Evolutionary conservation across 139 green algal species (phyloP).

Genomic region (Chlamydomonas sp.): DNA sequence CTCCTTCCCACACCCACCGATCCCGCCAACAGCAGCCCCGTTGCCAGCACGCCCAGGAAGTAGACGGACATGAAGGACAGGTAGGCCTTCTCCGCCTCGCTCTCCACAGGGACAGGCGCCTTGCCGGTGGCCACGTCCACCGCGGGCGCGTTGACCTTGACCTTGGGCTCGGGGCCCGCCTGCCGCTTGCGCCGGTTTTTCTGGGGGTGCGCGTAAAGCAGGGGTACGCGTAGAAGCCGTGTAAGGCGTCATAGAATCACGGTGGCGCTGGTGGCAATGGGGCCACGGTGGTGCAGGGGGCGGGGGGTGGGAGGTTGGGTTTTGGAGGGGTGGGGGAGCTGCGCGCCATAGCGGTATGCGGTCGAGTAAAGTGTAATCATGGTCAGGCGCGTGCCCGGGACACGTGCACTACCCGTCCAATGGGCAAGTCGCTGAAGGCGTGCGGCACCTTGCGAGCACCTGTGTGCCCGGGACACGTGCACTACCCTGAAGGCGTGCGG

Average conservation of each 20-base stretch:
- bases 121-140: slow-evolving; percentile 58
- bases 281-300: too few species aligned
- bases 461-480: too few species aligned
- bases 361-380: too few species aligned
- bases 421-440: too few species aligned
- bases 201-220: not conserved
- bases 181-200: slow-evolving; percentile 16
- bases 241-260: not conserved
- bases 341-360: too few species aligned
- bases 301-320: not conserved
- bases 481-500: too few species aligned
- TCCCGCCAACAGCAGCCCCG: slow-evolving; percentile 52
- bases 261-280: too few species aligned
- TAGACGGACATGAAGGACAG: slow-evolving; percentile 43
- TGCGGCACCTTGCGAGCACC: too few species aligned
- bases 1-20: slow-evolving; percentile 29
- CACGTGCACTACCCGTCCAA: too few species aligned
- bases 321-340: not conserved
- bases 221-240: not conserved
- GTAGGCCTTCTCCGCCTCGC: slow-evolving; percentile 34
- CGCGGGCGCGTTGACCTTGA: slow-evolving; percentile 53
- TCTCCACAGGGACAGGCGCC: slow-evolving; percentile 22
- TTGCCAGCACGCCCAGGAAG: slow-evolving; percentile 44
- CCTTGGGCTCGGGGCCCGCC: slow-evolving; percentile 42
- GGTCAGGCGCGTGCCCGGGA: too few species aligned